phyloP scores from a whole-genome alignment of 1,284 basidiomycete genomes.

The Puccinia triticina region DNA sequence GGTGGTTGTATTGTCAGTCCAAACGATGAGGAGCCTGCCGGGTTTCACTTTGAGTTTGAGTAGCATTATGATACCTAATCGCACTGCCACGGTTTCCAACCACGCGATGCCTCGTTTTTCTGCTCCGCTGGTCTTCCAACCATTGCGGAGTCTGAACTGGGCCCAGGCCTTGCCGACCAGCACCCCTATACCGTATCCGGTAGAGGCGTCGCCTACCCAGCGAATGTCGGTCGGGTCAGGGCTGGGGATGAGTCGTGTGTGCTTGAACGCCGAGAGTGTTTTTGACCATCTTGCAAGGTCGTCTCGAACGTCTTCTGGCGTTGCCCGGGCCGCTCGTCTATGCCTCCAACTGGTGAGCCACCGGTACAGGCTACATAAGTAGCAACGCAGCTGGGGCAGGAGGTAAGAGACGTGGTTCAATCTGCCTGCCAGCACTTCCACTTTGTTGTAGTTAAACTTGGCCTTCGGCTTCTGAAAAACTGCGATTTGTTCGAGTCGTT shows the following conservation, averaged over 20 bases:
- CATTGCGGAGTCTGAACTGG: not conserved
- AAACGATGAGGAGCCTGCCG: not conserved
- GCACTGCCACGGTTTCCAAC: constrained; percentile 6
- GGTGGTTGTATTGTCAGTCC: constrained; percentile 31
- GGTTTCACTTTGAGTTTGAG: not conserved
- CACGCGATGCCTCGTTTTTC: not conserved
- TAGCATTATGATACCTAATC: not conserved
- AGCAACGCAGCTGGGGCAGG: not conserved
- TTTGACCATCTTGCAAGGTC: not conserved
- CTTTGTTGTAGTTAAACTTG: not conserved
- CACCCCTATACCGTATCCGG: not conserved
- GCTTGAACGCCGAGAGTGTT: not conserved
- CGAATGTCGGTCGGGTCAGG: not conserved
- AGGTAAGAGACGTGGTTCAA: not conserved
- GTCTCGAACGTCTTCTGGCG: not conserved
- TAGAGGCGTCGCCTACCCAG: constrained; percentile 28
- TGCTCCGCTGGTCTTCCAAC: not conserved
- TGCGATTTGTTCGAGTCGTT: not conserved
- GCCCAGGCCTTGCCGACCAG: constrained; percentile 3
- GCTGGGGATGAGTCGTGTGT: not conserved
- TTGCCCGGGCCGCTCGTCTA: not conserved
- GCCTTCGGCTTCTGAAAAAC: not conserved
- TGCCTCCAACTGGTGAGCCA: not conserved
- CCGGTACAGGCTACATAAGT: constrained; percentile 10
- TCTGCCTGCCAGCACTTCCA: constrained; percentile 14